A percentile compares a stretch with the other conserved stretches of the same genome.
These are phyloP conservation scores for Suillus sp. DNA, from an alignment of 768 basidiomycete genomes.

Conservation along the genomic window DNA sequence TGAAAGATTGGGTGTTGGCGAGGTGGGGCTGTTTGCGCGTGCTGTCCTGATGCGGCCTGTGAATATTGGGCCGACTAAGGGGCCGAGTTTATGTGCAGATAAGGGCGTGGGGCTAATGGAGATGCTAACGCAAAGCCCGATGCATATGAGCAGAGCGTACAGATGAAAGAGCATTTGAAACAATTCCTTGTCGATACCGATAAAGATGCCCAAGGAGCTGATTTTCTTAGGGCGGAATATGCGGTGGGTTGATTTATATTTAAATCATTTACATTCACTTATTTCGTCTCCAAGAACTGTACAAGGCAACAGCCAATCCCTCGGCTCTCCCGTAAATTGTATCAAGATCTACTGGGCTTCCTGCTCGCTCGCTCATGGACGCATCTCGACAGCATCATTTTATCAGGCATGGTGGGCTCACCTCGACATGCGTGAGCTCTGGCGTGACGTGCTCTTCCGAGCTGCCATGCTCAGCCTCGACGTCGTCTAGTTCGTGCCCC, in stretches of 20 bases:
- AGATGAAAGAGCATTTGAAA: conserved; percentile 67
- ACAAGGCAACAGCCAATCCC: conserved; percentile 75
- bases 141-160: conserved; percentile 68
- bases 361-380: conserved; percentile 52
- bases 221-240: conserved; percentile 79
- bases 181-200: conserved; percentile 73
- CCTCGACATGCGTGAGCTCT: conserved; percentile 46
- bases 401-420: background rate
- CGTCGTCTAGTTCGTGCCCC: no score
- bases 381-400: no score
- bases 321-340: conserved; percentile 86
- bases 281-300: background rate
- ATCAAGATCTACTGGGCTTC: conserved; percentile 89
- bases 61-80: conserved; percentile 33
- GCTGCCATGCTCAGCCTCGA: conserved; percentile 70
- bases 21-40: conserved; percentile 73
- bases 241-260: conserved; percentile 43
- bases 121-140: conserved; percentile 38
- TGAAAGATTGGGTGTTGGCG: conserved; percentile 65
- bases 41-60: conserved; percentile 70
- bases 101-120: conserved; percentile 12
- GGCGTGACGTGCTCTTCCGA: conserved; percentile 63
- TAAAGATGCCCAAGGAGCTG: conserved; percentile 73
- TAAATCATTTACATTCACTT: background rate
- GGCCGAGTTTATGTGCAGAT: background rate